Evolutionary conservation across 192 early-diverging fungal genomes (phyloP).

Genomic region (Piromyces finnis): DNA sequence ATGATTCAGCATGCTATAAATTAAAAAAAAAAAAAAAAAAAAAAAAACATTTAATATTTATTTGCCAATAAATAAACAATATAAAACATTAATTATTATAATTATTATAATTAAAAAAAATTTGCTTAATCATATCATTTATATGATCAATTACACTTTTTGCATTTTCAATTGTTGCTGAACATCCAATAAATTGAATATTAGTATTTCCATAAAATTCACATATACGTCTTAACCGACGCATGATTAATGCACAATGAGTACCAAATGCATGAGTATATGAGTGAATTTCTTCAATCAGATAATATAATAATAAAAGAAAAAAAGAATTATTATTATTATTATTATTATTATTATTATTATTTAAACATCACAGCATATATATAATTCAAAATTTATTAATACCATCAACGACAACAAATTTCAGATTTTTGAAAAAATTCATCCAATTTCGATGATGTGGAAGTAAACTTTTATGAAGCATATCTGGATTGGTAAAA

Average conservation of each 20-base stretch:
- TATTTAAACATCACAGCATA: too few relatives aligned
- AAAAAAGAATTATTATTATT: too few relatives aligned
- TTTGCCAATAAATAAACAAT: too few relatives aligned
- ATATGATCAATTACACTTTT: background rate
- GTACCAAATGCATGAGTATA: slow-evolving; percentile 49
- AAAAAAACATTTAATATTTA: too few relatives aligned
- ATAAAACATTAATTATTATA: too few relatives aligned
- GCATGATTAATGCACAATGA: slow-evolving; percentile 41
- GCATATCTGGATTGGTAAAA: slow-evolving; percentile 70
- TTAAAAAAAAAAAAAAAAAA: too few relatives aligned
- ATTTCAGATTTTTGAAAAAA: slow-evolving; percentile 27
- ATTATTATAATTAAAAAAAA: too few relatives aligned
- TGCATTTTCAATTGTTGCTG: slow-evolving; percentile 53
- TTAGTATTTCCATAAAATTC: slow-evolving; percentile 16
- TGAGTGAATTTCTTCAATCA: slow-evolving; percentile 35
- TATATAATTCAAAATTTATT: too few relatives aligned
- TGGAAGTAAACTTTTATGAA: slow-evolving; percentile 52
- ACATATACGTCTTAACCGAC: slow-evolving; percentile 39
- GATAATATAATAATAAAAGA: background rate
- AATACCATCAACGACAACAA: slow-evolving; percentile 49
- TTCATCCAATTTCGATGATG: slow-evolving; percentile 27
- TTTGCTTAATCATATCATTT: too few relatives aligned
- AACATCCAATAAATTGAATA: slow-evolving; percentile 44
- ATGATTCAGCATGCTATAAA: too few relatives aligned
- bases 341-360: too few relatives aligned